Evolutionary conservation across 495 filamentous ascomycete species (phyloP), one percentile per base, ranked within the genome.

Genomic region (Podospora pseudopauciseta): DNA sequence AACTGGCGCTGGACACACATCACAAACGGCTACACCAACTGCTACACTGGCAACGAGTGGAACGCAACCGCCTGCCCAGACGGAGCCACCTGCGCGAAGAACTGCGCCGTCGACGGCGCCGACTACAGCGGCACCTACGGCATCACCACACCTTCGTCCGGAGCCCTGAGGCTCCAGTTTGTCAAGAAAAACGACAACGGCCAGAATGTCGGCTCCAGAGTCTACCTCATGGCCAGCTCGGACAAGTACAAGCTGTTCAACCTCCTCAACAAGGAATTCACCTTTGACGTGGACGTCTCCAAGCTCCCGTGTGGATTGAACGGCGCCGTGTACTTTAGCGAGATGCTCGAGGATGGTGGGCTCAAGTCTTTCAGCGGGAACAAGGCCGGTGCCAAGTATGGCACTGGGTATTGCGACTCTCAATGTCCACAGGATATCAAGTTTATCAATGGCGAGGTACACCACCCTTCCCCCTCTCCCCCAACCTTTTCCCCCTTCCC

Each of bases 1-100:
- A 91, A 91, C 78, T 91, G 88, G 88, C 84, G 88, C 39, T 91
- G 88, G 88, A 77, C 87, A 26, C 88, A 91, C 76, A 74, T 74
- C 20, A 83, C 78, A 13, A 73, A 71, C 49, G 79, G 82, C 67
- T 86, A 77, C 71, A 86, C 83, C 71, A 90, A 90, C 78, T 91
- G 88, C 85, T 91, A 89, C 74, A 83, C 76, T 55, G 88, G 86
- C 67, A 86, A 84, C 72, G 73, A 69, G 4, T 91, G 87, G 87
- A 82, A 89, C 73, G 70, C 80, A 11, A 74, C 81, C 23, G 70
- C 83, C 64, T 91, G 88, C 78, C 76, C 84, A 1, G 79, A 84
- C 71, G 79, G 84, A 70, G 74, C 70, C 44, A 78, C 82, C 4
- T 91, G 88, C 71, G 87, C 88, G 1, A 26, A 71, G 19, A 83